These are phyloP conservation scores for Ustilago curta DNA, from an alignment of 1,284 basidiomycete genomes.

Conservation along the genomic window DNA sequence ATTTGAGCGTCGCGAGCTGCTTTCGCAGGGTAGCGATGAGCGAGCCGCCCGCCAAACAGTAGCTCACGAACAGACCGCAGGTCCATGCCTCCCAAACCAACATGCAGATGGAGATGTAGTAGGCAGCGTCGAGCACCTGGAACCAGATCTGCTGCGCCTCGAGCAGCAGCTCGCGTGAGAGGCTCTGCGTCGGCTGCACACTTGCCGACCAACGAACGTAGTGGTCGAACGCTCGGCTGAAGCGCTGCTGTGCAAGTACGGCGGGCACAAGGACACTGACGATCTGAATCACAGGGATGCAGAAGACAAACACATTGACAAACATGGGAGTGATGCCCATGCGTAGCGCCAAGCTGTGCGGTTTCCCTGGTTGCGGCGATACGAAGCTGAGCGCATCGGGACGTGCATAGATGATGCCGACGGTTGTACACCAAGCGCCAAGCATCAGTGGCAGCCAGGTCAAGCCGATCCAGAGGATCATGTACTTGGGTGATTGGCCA, in stretches of 20 bases:
- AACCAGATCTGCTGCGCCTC: slow-evolving; percentile 46
- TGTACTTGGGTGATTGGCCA: slow-evolving; percentile 22
- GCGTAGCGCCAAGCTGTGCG: slow-evolving; percentile 19
- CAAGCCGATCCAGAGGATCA: slow-evolving; percentile 35
- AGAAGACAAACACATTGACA: slow-evolving; percentile 28
- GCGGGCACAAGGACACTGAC: slow-evolving; percentile 32
- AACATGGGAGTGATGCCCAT: slow-evolving; percentile 33
- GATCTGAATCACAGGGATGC: slow-evolving; percentile 28
- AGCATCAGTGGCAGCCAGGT: slow-evolving; percentile 41
- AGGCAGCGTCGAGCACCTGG: slow-evolving; percentile 32
- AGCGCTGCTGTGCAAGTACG: slow-evolving; percentile 18
- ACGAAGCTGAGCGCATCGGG: slow-evolving; percentile 37
- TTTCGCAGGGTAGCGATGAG: slow-evolving; percentile 20
- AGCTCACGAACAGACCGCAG: slow-evolving; percentile 19
- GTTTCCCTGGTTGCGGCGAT: slow-evolving; percentile 35
- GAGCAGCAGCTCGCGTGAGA: slow-evolving; percentile 29
- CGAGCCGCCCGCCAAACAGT: slow-evolving; percentile 23
- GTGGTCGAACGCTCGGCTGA: slow-evolving; percentile 19
- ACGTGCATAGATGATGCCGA: slow-evolving; percentile 36
- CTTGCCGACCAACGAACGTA: slow-evolving; percentile 18
- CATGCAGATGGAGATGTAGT: slow-evolving; percentile 35
- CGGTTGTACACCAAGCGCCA: slow-evolving; percentile 31
- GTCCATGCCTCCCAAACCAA: slow-evolving; percentile 35
- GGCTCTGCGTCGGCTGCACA: slow-evolving; percentile 7
- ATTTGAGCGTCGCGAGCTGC: slow-evolving; percentile 29